Evolutionary conservation across 2,329 filamentous ascomycete species (phyloP).

Genomic region (Zymoseptoria brevis): DNA sequence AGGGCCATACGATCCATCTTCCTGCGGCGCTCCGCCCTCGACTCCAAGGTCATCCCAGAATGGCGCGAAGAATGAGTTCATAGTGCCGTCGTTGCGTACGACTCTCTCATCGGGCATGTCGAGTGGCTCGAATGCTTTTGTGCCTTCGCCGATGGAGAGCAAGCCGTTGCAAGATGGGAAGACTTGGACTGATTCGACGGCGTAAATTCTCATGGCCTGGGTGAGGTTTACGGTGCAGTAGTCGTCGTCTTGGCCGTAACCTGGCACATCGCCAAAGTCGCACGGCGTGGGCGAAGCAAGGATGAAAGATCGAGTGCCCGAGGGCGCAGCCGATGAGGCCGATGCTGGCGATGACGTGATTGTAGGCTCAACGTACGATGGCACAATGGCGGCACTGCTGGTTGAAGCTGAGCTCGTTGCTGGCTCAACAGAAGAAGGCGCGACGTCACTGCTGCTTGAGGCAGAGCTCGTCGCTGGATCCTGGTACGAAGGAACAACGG

Average conservation of each 20-base stretch:
- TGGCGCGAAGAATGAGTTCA: constrained; percentile 20
- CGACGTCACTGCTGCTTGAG: constrained; percentile 1
- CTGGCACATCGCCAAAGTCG: constrained; percentile 23
- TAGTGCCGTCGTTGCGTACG: not conserved
- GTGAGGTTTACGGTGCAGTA: constrained; percentile 28
- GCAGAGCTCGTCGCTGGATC: not conserved
- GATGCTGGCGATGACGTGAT: not conserved
- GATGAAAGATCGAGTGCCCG: constrained; percentile 13
- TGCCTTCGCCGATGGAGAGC: constrained; percentile 23
- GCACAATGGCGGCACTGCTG: constrained; percentile 1
- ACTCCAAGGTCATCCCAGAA: constrained; percentile 30
- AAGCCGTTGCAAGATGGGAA: constrained; percentile 28
- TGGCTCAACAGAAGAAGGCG: not conserved
- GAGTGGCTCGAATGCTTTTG: constrained; percentile 1
- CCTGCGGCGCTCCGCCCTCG: constrained; percentile 5
- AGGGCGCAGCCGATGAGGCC: constrained; percentile 4
- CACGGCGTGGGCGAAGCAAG: constrained; percentile 25
- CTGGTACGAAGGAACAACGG: not conserved
- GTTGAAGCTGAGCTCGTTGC: not conserved
- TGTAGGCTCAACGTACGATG: not conserved
- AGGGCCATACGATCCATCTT: not conserved
- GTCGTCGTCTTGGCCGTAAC: constrained; percentile 26
- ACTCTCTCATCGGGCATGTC: not conserved
- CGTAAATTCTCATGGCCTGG: constrained; percentile 24
- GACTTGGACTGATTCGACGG: constrained; percentile 9